Percentiles rank a stretch among this genome's conserved stretches.
Evolutionary conservation across 2,329 filamentous ascomycete genomes (phyloP).

Genomic region (Elsinoe ampelina): DNA sequence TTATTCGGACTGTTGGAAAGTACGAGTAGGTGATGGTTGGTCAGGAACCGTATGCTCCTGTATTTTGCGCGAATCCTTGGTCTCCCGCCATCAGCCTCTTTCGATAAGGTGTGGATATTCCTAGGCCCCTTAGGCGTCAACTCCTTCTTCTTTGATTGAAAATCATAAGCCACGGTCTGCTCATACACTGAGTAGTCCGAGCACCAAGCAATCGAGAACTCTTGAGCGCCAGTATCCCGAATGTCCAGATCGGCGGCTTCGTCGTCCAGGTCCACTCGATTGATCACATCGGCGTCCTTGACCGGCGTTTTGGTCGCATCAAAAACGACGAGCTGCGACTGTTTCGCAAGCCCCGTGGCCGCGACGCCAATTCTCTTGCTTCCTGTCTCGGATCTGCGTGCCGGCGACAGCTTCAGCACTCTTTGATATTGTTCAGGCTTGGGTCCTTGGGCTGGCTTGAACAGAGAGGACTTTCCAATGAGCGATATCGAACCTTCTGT

Average conservation of each 20-base stretch:
- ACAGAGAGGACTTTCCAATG: constrained; percentile 44
- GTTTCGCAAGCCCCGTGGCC: constrained; percentile 62
- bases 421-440: constrained; percentile 53
- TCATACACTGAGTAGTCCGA: constrained; percentile 66
- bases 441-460: constrained; percentile 34
- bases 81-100: constrained; percentile 22
- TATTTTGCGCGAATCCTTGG: constrained; percentile 40
- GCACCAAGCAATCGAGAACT: constrained; percentile 69
- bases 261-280: constrained; percentile 42
- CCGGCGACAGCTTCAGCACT: constrained; percentile 48
- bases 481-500: constrained; percentile 32
- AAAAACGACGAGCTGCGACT: constrained; percentile 74
- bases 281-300: constrained; percentile 43
- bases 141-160: constrained; percentile 30
- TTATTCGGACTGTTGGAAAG: constrained; percentile 48
- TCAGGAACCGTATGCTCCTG: constrained; percentile 48
- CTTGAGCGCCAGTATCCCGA: constrained; percentile 47
- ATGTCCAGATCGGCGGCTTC: constrained; percentile 65
- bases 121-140: constrained; percentile 34
- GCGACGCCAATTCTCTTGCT: constrained; percentile 62
- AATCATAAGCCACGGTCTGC: constrained; percentile 48
- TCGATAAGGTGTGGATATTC: constrained; percentile 35
- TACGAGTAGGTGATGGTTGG: constrained; percentile 42
- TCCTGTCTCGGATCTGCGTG: constrained; percentile 40
- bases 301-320: constrained; percentile 51